Conservation (phyloP, 129 eudicot genomes). For the Artemisia tridentata region DNA sequence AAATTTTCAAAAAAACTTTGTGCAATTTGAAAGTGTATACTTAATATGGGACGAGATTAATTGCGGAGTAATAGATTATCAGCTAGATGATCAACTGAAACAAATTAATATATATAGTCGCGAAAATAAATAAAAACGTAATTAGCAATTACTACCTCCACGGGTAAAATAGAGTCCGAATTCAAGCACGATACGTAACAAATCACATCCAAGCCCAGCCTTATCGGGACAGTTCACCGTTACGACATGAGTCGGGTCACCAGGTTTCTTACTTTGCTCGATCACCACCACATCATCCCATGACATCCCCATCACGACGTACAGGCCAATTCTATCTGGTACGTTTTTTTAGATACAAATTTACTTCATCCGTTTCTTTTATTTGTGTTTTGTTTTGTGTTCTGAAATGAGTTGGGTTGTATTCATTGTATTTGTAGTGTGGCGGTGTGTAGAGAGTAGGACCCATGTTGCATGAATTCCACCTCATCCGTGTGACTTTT, state of each 20-base stretch:
- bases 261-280: conserved; percentile 31
- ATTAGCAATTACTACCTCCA: conserved; percentile 40
- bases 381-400: not conserved
- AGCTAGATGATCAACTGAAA: too few relatives aligned
- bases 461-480: conserved; percentile 13
- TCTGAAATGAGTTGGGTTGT: not conserved
- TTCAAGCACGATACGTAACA: conserved; percentile 48
- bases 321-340: conserved; percentile 1
- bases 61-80: too few relatives aligned
- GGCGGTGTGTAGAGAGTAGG: not conserved
- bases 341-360: not conserved
- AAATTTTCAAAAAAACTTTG: too few relatives aligned
- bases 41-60: too few relatives aligned
- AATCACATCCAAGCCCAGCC: conserved; percentile 69
- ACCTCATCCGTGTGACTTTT: conserved; percentile 14
- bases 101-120: too few relatives aligned
- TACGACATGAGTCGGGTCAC: conserved; percentile 44
- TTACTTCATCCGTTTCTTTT: not conserved
- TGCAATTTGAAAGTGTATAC: too few relatives aligned
- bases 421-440: not conserved
- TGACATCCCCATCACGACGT: conserved; percentile 45
- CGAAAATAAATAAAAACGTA: too few relatives aligned
- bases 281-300: conserved; percentile 65
- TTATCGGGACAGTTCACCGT: conserved; percentile 79
- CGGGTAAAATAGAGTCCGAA: conserved; percentile 64